Evolutionary conservation across 352 stramenopile species (phyloP), one percentile per base, ranked within the genome.

Genomic region (Phytophthora citrophthora): DNA sequence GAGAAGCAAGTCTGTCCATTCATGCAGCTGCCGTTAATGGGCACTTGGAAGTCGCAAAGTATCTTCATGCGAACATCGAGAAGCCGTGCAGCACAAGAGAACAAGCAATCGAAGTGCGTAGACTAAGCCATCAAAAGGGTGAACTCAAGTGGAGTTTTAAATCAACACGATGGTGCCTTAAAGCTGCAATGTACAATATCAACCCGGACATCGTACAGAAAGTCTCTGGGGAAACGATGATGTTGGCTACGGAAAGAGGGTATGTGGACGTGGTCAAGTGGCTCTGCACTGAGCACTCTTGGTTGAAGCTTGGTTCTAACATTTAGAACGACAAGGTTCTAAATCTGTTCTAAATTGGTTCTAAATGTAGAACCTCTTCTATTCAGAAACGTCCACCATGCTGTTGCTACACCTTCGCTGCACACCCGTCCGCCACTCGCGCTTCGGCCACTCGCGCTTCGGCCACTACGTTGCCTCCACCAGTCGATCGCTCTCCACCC

Each of bases 401-500:
- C 20, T 50, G 44, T 41, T 24, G 12, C 34, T 64, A 20, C 57
- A 39, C 41, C 34, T 36, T n/a, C 38, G 48, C 12, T 31, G 29
- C 29, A 4, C 48, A 36, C 43, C 29, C 34, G 39, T 38, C 11
- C 31, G 44, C 15, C 41, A 53, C 9, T 13, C 10, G n/a, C 26
- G 7, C 10, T 24, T 52, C 16, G 5, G 6, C 23, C 49, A 23
- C 16, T 53, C 10, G n/a, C 26, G 7, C 10, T 24, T 52, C 16
- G 5, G 6, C 23, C 49, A 23, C 16, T 53, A 10, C 3, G 27
- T 32, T 38, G 18, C 29, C 5, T 59, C 57, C 1, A n/a, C 18
- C 11, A 15, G 11, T 47, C 59, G 59, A 1, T 58, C 39, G 2
- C 49, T 85, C 32, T 81, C 76, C 24, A 67, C 76, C 26, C 60